These are phyloP conservation scores for Pestalotiopsis sp. DNA, from an alignment of 2,329 filamentous ascomycete genomes.

Conservation along the genomic window DNA sequence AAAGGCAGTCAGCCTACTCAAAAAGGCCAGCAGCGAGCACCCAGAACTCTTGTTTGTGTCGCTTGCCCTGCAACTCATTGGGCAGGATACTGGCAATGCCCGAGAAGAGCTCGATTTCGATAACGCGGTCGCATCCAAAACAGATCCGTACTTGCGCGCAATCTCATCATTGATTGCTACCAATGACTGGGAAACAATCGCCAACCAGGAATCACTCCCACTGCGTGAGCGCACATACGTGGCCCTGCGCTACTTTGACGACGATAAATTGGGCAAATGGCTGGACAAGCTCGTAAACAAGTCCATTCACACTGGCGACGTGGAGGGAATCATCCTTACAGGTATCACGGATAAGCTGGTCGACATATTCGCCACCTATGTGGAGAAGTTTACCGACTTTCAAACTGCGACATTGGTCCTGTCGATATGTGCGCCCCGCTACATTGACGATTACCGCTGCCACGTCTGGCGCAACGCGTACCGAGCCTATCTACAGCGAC, in stretches of 20 bases:
- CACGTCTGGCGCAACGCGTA: conserved; percentile 74
- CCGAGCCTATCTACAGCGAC: conserved; percentile 70
- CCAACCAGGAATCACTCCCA: conserved; percentile 72
- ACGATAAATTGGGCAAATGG: conserved; percentile 66
- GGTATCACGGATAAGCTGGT: conserved; percentile 74
- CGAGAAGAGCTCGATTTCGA: conserved; percentile 60
- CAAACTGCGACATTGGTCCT: conserved; percentile 79
- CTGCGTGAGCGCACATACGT: conserved; percentile 75
- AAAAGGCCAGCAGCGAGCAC: conserved; percentile 63
- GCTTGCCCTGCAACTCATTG: conserved; percentile 65
- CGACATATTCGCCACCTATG: conserved; percentile 75
- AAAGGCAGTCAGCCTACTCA: conserved; percentile 70
- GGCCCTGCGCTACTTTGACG: conserved; percentile 67
- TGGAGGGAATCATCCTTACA: conserved; percentile 77
- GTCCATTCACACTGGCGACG: conserved; percentile 66
- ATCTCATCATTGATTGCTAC: conserved; percentile 78
- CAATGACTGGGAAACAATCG: conserved; percentile 74
- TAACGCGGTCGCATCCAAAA: conserved; percentile 60
- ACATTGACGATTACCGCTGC: conserved; percentile 77
- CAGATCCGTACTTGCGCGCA: conserved; percentile 78
- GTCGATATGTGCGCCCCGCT: conserved; percentile 73
- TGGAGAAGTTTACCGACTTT: conserved; percentile 74
- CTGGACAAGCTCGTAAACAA: conserved; percentile 65
- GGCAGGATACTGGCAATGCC: conserved; percentile 44
- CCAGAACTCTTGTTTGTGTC: conserved; percentile 70